A percentile compares a stretch with the other conserved stretches of the same genome.
Conservation (phyloP, 2,329 filamentous ascomycete genomes). For the Fusarium fracticaudum region DNA sequence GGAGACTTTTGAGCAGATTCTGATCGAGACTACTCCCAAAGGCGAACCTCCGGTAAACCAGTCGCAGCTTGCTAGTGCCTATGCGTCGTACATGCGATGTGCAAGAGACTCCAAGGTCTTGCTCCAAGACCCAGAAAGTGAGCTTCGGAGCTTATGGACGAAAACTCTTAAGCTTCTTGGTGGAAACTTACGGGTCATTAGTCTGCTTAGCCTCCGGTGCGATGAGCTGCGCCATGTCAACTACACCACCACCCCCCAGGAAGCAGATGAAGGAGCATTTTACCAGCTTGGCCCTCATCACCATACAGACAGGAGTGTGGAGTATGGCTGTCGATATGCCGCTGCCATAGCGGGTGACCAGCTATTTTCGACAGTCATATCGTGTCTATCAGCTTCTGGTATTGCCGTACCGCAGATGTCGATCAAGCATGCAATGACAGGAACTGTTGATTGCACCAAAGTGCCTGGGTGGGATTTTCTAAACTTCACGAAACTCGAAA, state of each 20-base stretch:
- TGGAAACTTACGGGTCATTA: background rate
- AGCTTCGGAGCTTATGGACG: background rate
- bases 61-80: background rate
- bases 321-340: background rate
- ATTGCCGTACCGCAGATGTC: background rate
- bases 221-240: background rate
- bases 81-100: background rate
- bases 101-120: background rate
- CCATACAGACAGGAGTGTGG: background rate
- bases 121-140: background rate
- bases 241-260: accelerated
- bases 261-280: background rate
- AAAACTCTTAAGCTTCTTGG: background rate
- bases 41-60: background rate
- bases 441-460: background rate
- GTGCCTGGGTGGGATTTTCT: background rate
- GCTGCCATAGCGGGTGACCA: background rate
- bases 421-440: background rate
- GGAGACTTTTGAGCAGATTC: accelerated
- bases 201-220: background rate
- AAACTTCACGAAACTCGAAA: background rate
- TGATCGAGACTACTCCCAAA: background rate
- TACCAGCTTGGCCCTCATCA: background rate
- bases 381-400: background rate
- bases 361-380: background rate